Base-by-base conservation (phyloP, 169 alveolate species). In the Plasmodium chabaudi region DNA sequence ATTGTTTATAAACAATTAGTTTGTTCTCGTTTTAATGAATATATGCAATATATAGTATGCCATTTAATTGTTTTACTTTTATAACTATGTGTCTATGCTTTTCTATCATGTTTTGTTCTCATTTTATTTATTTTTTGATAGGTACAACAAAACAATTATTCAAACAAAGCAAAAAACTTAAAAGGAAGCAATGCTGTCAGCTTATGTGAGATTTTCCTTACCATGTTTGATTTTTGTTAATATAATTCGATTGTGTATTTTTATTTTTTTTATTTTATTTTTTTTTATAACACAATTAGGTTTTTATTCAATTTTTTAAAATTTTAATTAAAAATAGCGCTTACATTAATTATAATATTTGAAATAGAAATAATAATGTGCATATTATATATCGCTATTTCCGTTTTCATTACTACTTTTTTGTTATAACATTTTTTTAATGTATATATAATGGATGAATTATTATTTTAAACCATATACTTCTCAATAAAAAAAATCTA, bases 91-190 rank as follows among this genome's bases (percentile, higher is more conserved):
- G 42, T 68, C 17, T n/a, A 68, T 9, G n/a, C 15, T 68, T 68
- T 34, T n/a, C 27, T 57, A 2, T 9, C 27, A 23, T 53, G 10
- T 15, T 59, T 72, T n/a, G 1, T 47, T 69, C 51, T 69, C 27
- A 27, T 42, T 79, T 46, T 19, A 5, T 46, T 25, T 44, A 6
- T 79, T 65, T 67, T 17, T 55, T 53, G 61, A 55, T 49, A 84
- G 91, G 71, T 25, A 57, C 91, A 21, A 84, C 91, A 10, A 84
- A 84, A 51, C 91, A 84, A 39, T 69, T 84, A 65, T 84, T 84
- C 27, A 84, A 84, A 23, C 91, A 84, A 68, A 84, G 91, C 70
- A 84, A 69, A 63, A 84, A 84, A 47, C 91, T 84, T 25, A 84
- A 84, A 61, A 84, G 70, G 56, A 84, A 60, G 47, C 87, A 67